A percentile compares a stretch with the other conserved stretches of the same genome.
Evolutionary conservation across 805 yeast species (phyloP).

Genomic region (Starmerella stellata): DNA sequence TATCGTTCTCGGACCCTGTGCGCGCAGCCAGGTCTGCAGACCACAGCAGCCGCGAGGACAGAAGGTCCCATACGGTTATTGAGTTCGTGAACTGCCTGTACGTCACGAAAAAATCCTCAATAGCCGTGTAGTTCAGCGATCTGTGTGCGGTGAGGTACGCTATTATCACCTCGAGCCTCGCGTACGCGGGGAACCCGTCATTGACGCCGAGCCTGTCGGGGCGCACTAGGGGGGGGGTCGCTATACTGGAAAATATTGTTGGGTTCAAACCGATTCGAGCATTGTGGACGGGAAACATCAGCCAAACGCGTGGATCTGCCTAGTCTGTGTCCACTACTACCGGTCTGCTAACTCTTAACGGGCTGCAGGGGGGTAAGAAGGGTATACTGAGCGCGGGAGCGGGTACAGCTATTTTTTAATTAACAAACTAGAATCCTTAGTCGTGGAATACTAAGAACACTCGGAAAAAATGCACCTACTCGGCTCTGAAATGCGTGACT

Average conservation of each 20-base stretch:
- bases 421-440: no score
- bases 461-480: no score
- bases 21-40: conserved; percentile 29
- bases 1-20: conserved; percentile 16
- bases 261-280: conserved; percentile 5
- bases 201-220: conserved; percentile 1
- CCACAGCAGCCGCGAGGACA: conserved; percentile 57
- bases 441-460: no score
- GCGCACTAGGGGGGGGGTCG: conserved; percentile 4
- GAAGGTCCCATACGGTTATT: conserved; percentile 38
- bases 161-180: conserved; percentile 18
- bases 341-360: no score
- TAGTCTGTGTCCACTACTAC: no score
- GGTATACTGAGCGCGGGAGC: no score
- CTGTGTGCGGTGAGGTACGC: conserved; percentile 44
- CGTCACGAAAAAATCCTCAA: conserved; percentile 75
- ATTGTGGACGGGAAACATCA: not conserved
- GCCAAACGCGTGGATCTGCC: no score
- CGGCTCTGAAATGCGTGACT: no score
- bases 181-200: conserved; percentile 12
- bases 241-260: conserved; percentile 4
- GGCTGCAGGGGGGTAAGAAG: no score
- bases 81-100: conserved; percentile 52
- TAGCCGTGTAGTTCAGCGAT: conserved; percentile 52
- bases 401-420: no score